Base-by-base conservation (phyloP, 257 asterid genomes). In the Penstemon barbatus region DNA sequence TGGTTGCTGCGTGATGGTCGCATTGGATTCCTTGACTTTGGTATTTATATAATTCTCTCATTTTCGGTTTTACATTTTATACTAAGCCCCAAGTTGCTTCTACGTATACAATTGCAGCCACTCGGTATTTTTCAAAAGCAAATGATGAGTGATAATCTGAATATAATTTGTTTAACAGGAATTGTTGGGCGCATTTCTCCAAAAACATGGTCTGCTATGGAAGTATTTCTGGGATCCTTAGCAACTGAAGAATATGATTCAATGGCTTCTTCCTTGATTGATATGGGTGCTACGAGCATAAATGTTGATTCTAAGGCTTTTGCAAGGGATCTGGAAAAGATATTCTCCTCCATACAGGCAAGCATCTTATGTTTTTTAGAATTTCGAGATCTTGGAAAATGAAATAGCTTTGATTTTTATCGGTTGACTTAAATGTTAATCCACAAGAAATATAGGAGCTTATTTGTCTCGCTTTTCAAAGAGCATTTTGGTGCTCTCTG, bases 1-100 rank as follows among this genome's bases (percentile, higher is more conserved):
- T 90, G 97, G 99, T 83, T 81, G 72, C 83, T 93, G 37, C 96
- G 82, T 68, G 99, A 93, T 87, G 99, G 99, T 38, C 97, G 99
- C 51, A 90, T 93, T 78, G 99, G 96, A 60, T 93, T 93, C 82
- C 96, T 93, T 63, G 98, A 93, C 86, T 93, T 93, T 61, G 98
- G 98, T 93, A 85, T 67, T 52, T 1, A 45, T 45, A 15, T 48
- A 2, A 7, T 51, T 10, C 56, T 69, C 69, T 62, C 46, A 66
- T 52, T 43, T 3, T 43, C 46, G 52, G 15, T 39, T 41, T 33
- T 49, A 49, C 15, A 49, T 49, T 9, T 25, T 4, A 10, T 4
- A 8, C 18, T 49, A 49, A 49, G 15, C 54, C n/a, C 11, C 0
- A 11, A 49, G 18, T 19, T 56, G 41, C 61, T 56, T 33, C 33